A percentile compares a stretch with the other conserved stretches of the same genome.
These are phyloP conservation scores for Mycosphaerella arachidis DNA, from an alignment of 2,329 filamentous ascomycete species.

Conservation along the genomic window DNA sequence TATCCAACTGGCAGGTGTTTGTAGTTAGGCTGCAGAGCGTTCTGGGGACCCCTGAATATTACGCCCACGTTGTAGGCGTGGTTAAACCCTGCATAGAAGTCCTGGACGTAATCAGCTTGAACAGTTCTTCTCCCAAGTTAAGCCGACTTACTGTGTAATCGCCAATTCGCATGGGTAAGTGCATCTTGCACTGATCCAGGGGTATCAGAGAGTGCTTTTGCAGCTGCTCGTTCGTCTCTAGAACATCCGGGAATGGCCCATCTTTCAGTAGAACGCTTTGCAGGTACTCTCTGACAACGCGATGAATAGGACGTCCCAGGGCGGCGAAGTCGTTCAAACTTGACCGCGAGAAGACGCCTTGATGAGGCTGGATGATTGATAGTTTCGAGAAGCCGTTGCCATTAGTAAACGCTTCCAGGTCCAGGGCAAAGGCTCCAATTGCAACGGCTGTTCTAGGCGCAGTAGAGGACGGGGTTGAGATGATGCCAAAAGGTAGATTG, in stretches of 20 bases:
- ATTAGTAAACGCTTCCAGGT: constrained; percentile 59
- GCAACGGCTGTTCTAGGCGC: constrained; percentile 63
- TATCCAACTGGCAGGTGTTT: constrained; percentile 77
- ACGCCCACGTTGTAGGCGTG: constrained; percentile 70
- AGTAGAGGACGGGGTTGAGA: constrained; percentile 56
- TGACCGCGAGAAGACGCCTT: constrained; percentile 58
- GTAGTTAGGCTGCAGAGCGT: constrained; percentile 77
- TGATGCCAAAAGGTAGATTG: constrained; percentile 81
- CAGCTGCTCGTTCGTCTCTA: constrained; percentile 58
- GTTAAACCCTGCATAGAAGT: constrained; percentile 77
- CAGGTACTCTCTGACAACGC: constrained; percentile 63
- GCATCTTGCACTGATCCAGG: constrained; percentile 56
- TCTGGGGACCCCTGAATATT: constrained; percentile 67
- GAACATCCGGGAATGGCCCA: constrained; percentile 56
- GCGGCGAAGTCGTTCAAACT: constrained; percentile 71
- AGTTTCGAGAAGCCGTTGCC: constrained; percentile 57
- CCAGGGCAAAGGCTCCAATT: constrained; percentile 67
- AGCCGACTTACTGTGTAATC: constrained; percentile 53
- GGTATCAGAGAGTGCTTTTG: constrained; percentile 57
- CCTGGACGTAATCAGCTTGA: constrained; percentile 44
- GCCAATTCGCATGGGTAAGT: constrained; percentile 72
- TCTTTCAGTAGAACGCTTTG: constrained; percentile 61
- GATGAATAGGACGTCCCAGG: constrained; percentile 63
- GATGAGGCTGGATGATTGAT: constrained; percentile 53
- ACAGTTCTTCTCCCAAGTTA: background rate